Evolutionary conservation across 805 yeast genomes (phyloP), one percentile per base, ranked within the genome.

Genomic region (Starmerella vitae): DNA sequence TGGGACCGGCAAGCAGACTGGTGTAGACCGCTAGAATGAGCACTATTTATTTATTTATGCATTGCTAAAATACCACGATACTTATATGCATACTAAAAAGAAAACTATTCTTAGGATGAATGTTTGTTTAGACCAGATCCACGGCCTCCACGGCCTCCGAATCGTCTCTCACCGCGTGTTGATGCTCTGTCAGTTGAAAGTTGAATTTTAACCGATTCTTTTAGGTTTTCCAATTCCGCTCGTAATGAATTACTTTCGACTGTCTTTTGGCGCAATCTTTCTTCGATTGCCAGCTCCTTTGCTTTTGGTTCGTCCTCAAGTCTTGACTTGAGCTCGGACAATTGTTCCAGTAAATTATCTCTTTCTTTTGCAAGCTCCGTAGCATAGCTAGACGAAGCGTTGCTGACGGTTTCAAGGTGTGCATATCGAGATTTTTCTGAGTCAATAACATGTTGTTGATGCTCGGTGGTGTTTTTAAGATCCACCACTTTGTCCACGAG

Each of bases 1-100:
- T 85, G 94, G 94, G 94, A 85, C 55, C 67, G 91, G 39, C 66
- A 81, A 5, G 66, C 84, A 3, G 80, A 79, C 53, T 38, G 80
- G 31, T 80, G 30, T 14, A 7, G 30, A 7, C 26, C 26, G 10
- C 26, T 22, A 22, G 7, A 22, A 22, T 12, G 7, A 12, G 7
- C 7, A 12, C 26, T 22, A 8, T 7, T 22, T 12, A 22, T 22
- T 22, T 12, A 22, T 22, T n/a, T n/a, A 22, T 22, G 7, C 12
- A 22, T 8, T 22, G 26, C 12, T 8, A 8, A 22, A 7, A 8
- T 22, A 22, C 12, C 12, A 22, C 7, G 10, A 7, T 22, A 22
- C 12, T 22, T 22, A 22, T 22, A 22, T 22, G 12, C 12, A 7
- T 12, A 22, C 12, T 8, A 12, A 22, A 22, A n/a, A n/a, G n/a